phyloP scores from a whole-genome alignment of 805 yeast species.

The Kregervanrija delftensis region DNA sequence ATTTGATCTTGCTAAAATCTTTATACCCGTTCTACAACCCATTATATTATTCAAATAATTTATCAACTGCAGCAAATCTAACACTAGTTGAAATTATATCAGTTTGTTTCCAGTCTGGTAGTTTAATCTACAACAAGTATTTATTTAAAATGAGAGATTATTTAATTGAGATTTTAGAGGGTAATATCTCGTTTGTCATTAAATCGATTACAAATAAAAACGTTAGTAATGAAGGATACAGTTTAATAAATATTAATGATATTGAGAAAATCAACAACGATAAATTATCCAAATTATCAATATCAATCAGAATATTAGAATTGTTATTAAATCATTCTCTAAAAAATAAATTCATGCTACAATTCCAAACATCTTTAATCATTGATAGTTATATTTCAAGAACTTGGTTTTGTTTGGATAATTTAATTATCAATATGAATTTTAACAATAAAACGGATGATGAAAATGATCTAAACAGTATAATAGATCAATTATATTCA shows the following conservation, averaged over 20 bases:
- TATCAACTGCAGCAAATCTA: conserved; percentile 17
- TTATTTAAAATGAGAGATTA: conserved; percentile 16
- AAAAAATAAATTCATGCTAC: conserved; percentile 13
- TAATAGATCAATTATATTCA: conserved; percentile 24
- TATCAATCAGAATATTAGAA: conserved; percentile 20
- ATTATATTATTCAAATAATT: conserved; percentile 14
- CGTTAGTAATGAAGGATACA: not conserved
- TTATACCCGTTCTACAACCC: conserved; percentile 22
- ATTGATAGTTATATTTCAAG: conserved; percentile 22
- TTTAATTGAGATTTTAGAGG: conserved; percentile 17
- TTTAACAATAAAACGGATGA: conserved; percentile 11
- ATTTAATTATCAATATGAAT: conserved; percentile 20
- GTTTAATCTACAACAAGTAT: conserved; percentile 18
- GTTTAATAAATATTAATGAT: conserved; percentile 12
- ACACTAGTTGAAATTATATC: conserved; percentile 18
- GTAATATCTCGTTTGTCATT: conserved; percentile 17
- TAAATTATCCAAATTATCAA: conserved; percentile 21
- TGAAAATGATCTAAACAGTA: conserved; percentile 9
- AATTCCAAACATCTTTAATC: conserved; percentile 14
- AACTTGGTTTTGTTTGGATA: conserved; percentile 28
- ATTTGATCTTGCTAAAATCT: conserved; percentile 13
- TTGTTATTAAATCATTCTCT: conserved; percentile 21
- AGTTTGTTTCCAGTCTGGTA: conserved; percentile 15
- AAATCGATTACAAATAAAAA: conserved; percentile 21
- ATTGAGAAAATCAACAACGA: conserved; percentile 13